Conservation (phyloP, 2,329 filamentous ascomycete species). For the Aspergillus oerlinghausenensis region DNA sequence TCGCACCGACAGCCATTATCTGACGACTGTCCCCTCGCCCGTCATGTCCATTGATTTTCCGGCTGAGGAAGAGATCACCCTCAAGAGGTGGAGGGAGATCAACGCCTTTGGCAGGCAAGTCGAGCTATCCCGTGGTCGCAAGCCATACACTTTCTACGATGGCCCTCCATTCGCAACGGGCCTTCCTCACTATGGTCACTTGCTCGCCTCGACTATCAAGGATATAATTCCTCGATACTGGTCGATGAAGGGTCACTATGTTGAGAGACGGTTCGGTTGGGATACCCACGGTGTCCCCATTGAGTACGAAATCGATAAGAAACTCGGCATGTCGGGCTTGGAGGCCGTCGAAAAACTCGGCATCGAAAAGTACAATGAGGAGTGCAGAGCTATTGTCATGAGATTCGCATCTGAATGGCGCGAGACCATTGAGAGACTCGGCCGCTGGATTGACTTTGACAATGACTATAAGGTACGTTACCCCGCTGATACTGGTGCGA, state of each 20-base stretch:
- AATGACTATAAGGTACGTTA: slow-evolving; percentile 79
- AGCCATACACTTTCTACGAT: slow-evolving; percentile 93
- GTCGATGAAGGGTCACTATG: slow-evolving; percentile 94
- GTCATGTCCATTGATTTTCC: slow-evolving; percentile 87
- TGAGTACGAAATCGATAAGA: slow-evolving; percentile 97
- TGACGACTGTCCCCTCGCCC: slow-evolving; percentile 21
- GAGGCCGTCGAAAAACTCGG: slow-evolving; percentile 83
- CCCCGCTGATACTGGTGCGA: not conserved
- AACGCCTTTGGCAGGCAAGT: slow-evolving; percentile 85
- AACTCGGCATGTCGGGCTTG: slow-evolving; percentile 80
- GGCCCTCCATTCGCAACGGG: slow-evolving; percentile 74
- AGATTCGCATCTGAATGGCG: slow-evolving; percentile 83
- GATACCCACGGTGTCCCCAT: slow-evolving; percentile 93
- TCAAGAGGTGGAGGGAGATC: slow-evolving; percentile 85
- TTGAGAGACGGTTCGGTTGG: slow-evolving; percentile 91
- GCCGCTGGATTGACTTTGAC: slow-evolving; percentile 96
- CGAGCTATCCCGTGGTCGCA: slow-evolving; percentile 75
- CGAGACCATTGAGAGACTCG: slow-evolving; percentile 77
- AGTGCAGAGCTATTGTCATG: slow-evolving; percentile 93
- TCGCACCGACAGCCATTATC: slow-evolving; percentile 12
- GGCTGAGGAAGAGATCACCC: slow-evolving; percentile 79
- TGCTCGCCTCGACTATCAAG: slow-evolving; percentile 91
- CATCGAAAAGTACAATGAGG: slow-evolving; percentile 82
- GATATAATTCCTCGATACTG: slow-evolving; percentile 95
- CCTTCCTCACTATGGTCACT: slow-evolving; percentile 66